These are phyloP conservation scores for Pichia cephalocereana DNA, from an alignment of 805 yeast genomes.

Conservation along the genomic window DNA sequence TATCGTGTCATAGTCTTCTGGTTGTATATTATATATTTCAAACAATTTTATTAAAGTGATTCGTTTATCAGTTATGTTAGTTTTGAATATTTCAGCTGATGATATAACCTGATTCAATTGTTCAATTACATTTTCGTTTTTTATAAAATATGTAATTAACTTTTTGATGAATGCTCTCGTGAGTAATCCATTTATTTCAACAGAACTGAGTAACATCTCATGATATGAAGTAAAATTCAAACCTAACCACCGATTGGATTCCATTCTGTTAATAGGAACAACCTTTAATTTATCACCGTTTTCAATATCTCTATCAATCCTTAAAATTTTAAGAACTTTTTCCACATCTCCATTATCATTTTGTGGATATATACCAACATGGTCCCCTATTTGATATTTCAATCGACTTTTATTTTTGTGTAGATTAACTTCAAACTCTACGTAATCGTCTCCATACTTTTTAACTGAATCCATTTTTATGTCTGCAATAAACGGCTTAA, in stretches of 20 bases:
- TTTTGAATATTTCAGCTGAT: slow-evolving; percentile 44
- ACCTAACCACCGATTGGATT: slow-evolving; percentile 40
- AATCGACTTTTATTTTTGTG: slow-evolving; percentile 61
- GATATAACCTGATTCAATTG: background rate
- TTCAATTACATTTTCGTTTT: slow-evolving; percentile 16
- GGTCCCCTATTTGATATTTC: slow-evolving; percentile 88
- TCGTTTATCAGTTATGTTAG: slow-evolving; percentile 44
- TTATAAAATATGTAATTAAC: slow-evolving; percentile 2
- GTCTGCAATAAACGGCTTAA: slow-evolving; percentile 59
- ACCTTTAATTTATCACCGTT: slow-evolving; percentile 43
- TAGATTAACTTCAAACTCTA: slow-evolving; percentile 58
- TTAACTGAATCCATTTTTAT: slow-evolving; percentile 33
- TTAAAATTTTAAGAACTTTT: slow-evolving; percentile 51
- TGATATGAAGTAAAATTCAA: slow-evolving; percentile 43
- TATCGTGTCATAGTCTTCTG: slow-evolving; percentile 50
- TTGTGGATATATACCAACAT: slow-evolving; percentile 83
- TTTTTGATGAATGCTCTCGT: slow-evolving; percentile 63
- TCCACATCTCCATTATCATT: slow-evolving; percentile 62
- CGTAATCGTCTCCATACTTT: slow-evolving; percentile 50
- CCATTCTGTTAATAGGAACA: slow-evolving; percentile 50
- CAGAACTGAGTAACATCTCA: slow-evolving; percentile 64
- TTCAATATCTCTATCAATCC: slow-evolving; percentile 26
- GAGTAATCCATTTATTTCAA: slow-evolving; percentile 80
- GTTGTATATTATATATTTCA: slow-evolving; percentile 43
- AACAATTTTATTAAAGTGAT: slow-evolving; percentile 66